phyloP scores from a whole-genome alignment of 2,329 filamentous ascomycete genomes.

The Trematosphaeria pertusa region DNA sequence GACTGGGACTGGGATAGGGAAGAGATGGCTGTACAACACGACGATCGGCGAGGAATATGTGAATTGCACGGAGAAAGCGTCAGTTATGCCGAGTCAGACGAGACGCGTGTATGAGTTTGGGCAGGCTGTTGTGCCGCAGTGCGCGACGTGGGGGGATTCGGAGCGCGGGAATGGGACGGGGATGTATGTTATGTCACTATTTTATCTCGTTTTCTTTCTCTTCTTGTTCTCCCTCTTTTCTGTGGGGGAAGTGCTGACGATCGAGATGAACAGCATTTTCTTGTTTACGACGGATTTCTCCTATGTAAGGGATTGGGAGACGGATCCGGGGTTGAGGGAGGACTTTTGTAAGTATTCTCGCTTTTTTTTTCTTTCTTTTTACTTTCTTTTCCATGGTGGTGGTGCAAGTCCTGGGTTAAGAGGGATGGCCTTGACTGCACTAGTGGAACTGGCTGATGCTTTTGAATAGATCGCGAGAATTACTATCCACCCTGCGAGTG shows the following conservation, averaged over 20 bases:
- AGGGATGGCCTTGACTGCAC: too few species aligned
- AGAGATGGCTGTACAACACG: constrained; percentile 8
- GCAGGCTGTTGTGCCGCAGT: constrained; percentile 8
- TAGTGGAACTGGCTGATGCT: too few species aligned
- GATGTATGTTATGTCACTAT: too few species aligned
- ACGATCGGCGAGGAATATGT: constrained; percentile 18
- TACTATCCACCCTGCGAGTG: too few species aligned
- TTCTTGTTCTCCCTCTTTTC: too few species aligned
- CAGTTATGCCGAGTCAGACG: constrained; percentile 1
- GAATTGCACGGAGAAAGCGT: constrained; percentile 7
- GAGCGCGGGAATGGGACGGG: neutral
- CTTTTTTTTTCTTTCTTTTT: too few species aligned
- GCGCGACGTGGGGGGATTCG: neutral
- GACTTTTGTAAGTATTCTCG: neutral
- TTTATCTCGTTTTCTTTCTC: too few species aligned
- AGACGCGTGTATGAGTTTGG: constrained; percentile 10
- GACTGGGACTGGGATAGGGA: too few species aligned
- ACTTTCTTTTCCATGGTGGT: too few species aligned
- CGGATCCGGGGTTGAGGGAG: neutral
- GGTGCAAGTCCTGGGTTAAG: too few species aligned
- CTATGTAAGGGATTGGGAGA: neutral
- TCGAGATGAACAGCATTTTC: neutral
- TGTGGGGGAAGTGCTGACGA: too few species aligned
- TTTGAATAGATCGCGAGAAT: too few species aligned
- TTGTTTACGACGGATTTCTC: neutral